phyloP scores from a whole-genome alignment of 345 rosid genomes.

The Populus tremula region DNA sequence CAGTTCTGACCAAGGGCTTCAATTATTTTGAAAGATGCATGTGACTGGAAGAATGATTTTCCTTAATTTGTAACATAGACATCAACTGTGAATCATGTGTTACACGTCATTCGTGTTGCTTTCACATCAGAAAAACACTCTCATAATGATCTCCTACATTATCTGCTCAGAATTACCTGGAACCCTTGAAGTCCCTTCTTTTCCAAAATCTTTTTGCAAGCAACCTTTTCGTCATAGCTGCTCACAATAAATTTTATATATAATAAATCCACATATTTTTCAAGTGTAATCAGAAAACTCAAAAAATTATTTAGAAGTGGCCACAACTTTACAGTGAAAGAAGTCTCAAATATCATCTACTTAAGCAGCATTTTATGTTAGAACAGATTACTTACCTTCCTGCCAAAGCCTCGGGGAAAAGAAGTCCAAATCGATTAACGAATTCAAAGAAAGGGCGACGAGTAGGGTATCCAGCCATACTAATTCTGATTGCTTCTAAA shows the following conservation, averaged over 20 bases:
- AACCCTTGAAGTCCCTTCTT: conserved; percentile 82
- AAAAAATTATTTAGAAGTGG: neutral
- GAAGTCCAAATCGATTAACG: conserved; percentile 85
- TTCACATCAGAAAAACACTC: neutral
- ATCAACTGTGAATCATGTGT: neutral
- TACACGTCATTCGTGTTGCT: neutral
- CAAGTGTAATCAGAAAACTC: conserved; percentile 15
- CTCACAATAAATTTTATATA: conserved; percentile 19
- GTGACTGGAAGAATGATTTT: neutral
- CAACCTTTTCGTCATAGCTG: conserved; percentile 84
- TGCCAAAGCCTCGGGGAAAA: conserved; percentile 58
- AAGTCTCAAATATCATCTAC: neutral
- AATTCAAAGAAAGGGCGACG: conserved; percentile 90
- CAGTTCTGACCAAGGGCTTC: neutral
- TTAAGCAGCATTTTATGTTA: neutral
- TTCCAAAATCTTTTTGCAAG: conserved; percentile 71
- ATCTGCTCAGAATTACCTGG: conserved; percentile 50
- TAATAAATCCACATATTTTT: conserved; percentile 14
- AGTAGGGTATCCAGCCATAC: conserved; percentile 98
- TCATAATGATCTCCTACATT: neutral
- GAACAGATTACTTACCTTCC: conserved; percentile 62
- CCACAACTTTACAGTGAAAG: conserved; percentile 1
- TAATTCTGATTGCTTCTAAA: conserved; percentile 91
- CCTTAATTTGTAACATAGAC: neutral
- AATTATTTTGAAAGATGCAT: neutral